Conservation (phyloP, 768 basidiomycete genomes). For the Leccinum sublutescens region DNA sequence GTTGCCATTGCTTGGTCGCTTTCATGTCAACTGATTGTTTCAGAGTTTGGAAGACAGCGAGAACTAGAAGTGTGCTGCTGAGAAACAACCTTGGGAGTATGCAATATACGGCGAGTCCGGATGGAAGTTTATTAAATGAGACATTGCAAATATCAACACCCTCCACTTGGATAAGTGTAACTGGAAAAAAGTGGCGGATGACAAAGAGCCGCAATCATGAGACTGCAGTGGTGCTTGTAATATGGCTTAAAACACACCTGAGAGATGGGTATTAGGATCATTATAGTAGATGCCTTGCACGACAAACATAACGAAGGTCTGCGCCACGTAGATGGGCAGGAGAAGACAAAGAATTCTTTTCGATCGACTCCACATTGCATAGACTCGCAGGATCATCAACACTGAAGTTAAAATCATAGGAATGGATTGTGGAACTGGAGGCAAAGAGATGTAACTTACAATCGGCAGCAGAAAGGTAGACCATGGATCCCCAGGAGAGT, state of each 20-base stretch:
- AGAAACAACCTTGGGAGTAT: slow-evolving; percentile 1
- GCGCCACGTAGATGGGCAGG: slow-evolving; percentile 1
- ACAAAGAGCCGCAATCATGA: neutral
- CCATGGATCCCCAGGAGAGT: neutral
- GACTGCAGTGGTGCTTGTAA: neutral
- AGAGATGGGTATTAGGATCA: neutral
- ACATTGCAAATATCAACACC: neutral
- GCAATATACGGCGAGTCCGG: neutral
- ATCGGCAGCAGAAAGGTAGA: slow-evolving; percentile 13
- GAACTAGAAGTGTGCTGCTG: neutral
- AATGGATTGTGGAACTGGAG: neutral
- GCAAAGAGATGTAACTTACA: neutral
- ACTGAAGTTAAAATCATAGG: neutral
- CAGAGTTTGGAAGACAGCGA: neutral
- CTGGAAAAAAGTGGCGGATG: neutral
- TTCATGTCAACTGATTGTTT: slow-evolving; percentile 1
- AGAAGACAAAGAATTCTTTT: slow-evolving; percentile 6
- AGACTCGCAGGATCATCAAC: slow-evolving; percentile 14
- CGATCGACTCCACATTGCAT: slow-evolving; percentile 13
- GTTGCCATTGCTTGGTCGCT: slow-evolving; percentile 9
- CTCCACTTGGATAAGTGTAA: neutral
- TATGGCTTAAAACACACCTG: slow-evolving; percentile 1
- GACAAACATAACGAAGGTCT: neutral
- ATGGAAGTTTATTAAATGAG: neutral
- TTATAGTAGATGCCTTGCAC: slow-evolving; percentile 4